A percentile compares a stretch with the other conserved stretches of the same genome.
These are phyloP conservation scores for Sordariomycetes sp. DNA, from an alignment of 2,329 filamentous ascomycete species.

Conservation along the genomic window DNA sequence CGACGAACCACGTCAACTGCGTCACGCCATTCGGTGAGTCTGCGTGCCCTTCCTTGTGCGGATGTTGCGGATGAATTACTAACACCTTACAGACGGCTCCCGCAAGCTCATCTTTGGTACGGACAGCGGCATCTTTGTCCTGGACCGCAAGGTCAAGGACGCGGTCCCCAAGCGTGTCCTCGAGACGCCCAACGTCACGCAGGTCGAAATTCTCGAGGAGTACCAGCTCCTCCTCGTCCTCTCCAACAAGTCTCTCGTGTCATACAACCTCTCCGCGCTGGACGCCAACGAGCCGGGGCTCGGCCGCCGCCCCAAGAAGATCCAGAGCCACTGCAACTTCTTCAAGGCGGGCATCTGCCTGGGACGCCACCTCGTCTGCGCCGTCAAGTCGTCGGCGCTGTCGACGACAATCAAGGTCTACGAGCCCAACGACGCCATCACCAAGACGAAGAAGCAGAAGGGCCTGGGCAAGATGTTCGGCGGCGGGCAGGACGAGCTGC, in stretches of 20 bases:
- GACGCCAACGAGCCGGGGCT: conserved; percentile 72
- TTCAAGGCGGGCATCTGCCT: conserved; percentile 96
- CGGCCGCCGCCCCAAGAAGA: conserved; percentile 83
- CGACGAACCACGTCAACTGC: conserved; percentile 79
- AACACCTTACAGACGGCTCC: conserved; percentile 57
- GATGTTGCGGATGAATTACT: conserved; percentile 4
- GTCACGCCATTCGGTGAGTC: conserved; percentile 75
- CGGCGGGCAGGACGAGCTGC: conserved; percentile 81
- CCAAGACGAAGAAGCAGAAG: conserved; percentile 89
- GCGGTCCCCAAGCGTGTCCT: conserved; percentile 68
- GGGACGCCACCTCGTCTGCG: conserved; percentile 87
- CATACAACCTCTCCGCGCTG: conserved; percentile 76
- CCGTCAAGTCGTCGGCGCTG: conserved; percentile 84
- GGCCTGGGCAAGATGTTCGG: conserved; percentile 94
- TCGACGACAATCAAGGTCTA: conserved; percentile 99
- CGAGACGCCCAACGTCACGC: conserved; percentile 77
- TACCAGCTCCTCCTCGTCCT: conserved; percentile 85
- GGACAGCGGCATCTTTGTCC: conserved; percentile 84
- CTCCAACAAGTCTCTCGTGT: conserved; percentile 84
- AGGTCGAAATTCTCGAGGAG: conserved; percentile 92
- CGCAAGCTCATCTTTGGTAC: conserved; percentile 91
- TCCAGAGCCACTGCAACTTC: conserved; percentile 93
- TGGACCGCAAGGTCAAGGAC: conserved; percentile 82
- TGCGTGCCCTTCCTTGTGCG: conserved; percentile 4
- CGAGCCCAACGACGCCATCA: conserved; percentile 89